Evolutionary conservation across 1,284 basidiomycete species (phyloP), one percentile per base, ranked within the genome.

Genomic region (Irpex lacteus): DNA sequence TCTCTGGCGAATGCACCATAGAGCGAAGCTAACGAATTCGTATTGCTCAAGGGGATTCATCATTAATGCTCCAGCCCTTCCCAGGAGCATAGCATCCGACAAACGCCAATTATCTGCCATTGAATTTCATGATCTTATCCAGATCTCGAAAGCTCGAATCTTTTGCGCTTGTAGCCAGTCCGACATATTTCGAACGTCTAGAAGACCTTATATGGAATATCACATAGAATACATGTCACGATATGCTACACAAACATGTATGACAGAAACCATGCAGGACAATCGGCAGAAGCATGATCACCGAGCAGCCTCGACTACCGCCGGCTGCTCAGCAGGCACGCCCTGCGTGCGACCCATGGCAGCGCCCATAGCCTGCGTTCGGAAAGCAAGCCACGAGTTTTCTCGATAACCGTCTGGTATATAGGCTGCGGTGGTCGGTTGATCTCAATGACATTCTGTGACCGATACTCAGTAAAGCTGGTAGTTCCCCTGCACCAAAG

Each of bases 381-480:
- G 89, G 80, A 97, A 89, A 3, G 94, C 89, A 63, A 98, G 84
- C 95, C 95, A 60, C 95, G 89, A 1, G 96, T 98, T 77, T 96
- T 97, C 77, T 98, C 97, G 72, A 98, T 98, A 70, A 98, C 91
- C 7, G 91, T 87, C 74, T 98, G 97, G 77, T 98, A 98, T 34
- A 98, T 89, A 7, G 96, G 94, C 56, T 92, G 85, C 64, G 93
- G 88, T 11, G 95, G 92, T 44, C 95, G 89, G 76, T 95, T 91
- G 77, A 98, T 98, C 78, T 96, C 91, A 71, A 98, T 97, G 73
- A 97, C 92, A 75, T 98, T 97, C 93, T 95, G 75, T 11, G 56
- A 18, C 11, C 11, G 66, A 59, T 62, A 59, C 15, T 49, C 11
- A 49, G 36, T 56, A 67, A 60, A 5, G n/a, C n/a, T 19, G n/a